A percentile compares a stretch with the other conserved stretches of the same genome.
Evolutionary conservation across 2,329 filamentous ascomycete species (phyloP).

Genomic region (Xylaria sp.): DNA sequence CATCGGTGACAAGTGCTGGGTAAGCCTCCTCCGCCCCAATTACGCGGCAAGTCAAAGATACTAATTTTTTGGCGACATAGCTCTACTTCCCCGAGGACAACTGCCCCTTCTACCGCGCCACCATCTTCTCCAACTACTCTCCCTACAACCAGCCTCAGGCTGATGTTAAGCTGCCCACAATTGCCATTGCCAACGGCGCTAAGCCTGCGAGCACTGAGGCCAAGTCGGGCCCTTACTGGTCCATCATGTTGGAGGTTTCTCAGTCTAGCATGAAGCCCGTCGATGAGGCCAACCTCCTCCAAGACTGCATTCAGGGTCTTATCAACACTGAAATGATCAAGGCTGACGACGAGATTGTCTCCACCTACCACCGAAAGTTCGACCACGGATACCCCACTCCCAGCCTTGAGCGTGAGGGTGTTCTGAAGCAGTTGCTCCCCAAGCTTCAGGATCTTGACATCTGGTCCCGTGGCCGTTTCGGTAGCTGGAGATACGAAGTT

Average conservation of each 20-base stretch:
- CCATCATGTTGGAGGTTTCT: conserved; percentile 98
- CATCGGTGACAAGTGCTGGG: conserved; percentile 99
- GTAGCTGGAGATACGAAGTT: conserved; percentile 93
- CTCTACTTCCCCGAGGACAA: conserved; percentile 99
- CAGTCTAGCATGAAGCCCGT: conserved; percentile 95
- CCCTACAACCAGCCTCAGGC: conserved; percentile 91
- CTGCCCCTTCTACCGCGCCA: conserved; percentile 98
- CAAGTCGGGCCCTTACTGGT: conserved; percentile 95
- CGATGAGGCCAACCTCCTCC: conserved; percentile 74
- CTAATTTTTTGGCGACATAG: conserved; percentile 34
- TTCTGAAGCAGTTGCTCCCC: conserved; percentile 86
- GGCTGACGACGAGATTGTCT: conserved; percentile 88
- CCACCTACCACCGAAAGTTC: conserved; percentile 95
- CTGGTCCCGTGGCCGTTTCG: conserved; percentile 92
- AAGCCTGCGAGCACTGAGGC: conserved; percentile 67
- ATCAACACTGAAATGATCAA: conserved; percentile 97
- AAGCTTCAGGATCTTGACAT: conserved; percentile 89
- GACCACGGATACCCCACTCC: conserved; percentile 98
- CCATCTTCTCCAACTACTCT: conserved; percentile 99
- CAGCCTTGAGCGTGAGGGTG: conserved; percentile 88
- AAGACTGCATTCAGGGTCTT: conserved; percentile 90
- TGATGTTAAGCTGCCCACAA: conserved; percentile 77
- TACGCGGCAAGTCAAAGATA: not conserved
- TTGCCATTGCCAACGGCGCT: conserved; percentile 79
- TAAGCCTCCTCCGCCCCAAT: conserved; percentile 37